phyloP scores from a whole-genome alignment of 2,329 filamentous ascomycete genomes.

The Arthrobotrys sphaeroides region DNA sequence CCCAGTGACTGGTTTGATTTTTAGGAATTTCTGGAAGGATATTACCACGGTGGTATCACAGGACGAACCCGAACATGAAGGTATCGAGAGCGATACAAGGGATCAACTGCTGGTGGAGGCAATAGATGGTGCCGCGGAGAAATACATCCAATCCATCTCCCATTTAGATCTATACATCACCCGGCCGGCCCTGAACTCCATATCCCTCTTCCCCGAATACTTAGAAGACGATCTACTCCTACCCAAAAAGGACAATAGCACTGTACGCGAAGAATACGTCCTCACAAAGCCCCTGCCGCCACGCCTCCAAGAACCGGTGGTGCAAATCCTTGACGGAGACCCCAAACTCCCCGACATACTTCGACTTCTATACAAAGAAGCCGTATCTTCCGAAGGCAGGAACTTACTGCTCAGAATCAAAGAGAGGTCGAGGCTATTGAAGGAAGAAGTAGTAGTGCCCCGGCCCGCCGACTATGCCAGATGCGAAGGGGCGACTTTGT shows the following conservation, averaged over 20 bases:
- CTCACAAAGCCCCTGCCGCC: too few species aligned
- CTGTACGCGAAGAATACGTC: too few species aligned
- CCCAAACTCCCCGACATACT: not conserved
- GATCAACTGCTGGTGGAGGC: not conserved
- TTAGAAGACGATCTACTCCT: too few species aligned
- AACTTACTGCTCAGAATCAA: not conserved
- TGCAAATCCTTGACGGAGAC: not conserved
- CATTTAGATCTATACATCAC: not conserved
- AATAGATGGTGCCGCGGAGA: not conserved
- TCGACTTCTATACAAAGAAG: not conserved
- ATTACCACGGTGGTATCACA: too few species aligned
- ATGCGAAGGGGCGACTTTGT: too few species aligned
- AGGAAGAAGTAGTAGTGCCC: too few species aligned
- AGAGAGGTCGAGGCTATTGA: not conserved
- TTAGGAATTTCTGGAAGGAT: not conserved
- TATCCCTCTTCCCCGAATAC: too few species aligned
- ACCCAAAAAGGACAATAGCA: too few species aligned
- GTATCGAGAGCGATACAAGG: not conserved
- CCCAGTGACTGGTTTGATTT: not conserved
- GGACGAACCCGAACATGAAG: not conserved
- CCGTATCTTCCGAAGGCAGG: not conserved
- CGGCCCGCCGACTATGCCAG: too few species aligned
- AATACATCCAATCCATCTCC: not conserved
- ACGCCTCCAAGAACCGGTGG: too few species aligned
- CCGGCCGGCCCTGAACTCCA: too few species aligned